Evolutionary conservation across 768 basidiomycete species (phyloP).

Genomic region (Russula vinacea): DNA sequence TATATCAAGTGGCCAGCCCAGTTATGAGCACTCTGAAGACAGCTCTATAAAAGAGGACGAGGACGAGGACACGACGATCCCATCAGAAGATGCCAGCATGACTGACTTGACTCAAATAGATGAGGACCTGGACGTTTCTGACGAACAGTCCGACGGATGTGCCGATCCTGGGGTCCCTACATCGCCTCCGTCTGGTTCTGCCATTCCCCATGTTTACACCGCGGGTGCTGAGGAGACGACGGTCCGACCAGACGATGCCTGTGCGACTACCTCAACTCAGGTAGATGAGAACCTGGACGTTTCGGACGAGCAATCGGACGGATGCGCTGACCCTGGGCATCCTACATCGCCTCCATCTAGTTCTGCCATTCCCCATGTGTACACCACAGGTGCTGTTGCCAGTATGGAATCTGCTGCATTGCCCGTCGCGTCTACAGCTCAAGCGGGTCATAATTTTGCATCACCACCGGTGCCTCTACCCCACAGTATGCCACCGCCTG

Average conservation of each 20-base stretch:
- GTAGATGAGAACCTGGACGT: neutral
- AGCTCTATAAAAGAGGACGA: neutral
- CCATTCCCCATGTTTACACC: neutral
- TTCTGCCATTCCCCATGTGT: neutral
- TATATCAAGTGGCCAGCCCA: neutral
- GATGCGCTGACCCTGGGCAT: neutral
- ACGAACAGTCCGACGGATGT: neutral
- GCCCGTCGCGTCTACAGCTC: neutral
- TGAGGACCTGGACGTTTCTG: neutral
- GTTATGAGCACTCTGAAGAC: neutral
- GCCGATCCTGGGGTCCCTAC: neutral
- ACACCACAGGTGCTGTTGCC: neutral
- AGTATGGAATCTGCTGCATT: neutral
- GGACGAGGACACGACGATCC: neutral
- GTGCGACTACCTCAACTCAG: neutral
- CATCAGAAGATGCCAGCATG: neutral
- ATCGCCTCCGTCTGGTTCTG: neutral
- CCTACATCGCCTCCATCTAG: neutral
- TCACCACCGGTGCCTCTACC: neutral
- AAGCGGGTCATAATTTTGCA: neutral
- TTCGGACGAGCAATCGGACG: neutral
- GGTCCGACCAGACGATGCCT: neutral
- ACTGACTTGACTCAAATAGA: neutral
- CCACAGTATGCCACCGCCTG: neutral
- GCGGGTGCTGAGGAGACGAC: neutral